Evolutionary conservation across 345 rosid genomes (phyloP).

Genomic region (Jatropha curcas): DNA sequence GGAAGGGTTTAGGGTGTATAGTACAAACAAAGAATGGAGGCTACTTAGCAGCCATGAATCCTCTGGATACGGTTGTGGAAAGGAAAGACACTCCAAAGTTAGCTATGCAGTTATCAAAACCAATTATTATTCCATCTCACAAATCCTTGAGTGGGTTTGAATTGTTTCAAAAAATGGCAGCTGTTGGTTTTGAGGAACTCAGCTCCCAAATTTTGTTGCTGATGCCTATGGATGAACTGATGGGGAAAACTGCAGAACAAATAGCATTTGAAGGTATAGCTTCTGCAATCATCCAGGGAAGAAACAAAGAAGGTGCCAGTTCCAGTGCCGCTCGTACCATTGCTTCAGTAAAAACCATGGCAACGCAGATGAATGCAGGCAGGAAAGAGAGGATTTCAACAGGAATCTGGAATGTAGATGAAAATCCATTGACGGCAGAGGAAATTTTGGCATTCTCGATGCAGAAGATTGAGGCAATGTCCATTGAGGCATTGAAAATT

Average conservation of each 20-base stretch:
- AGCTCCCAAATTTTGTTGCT: slow-evolving; percentile 52
- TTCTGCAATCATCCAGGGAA: slow-evolving; percentile 87
- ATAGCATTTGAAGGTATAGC: slow-evolving; percentile 97
- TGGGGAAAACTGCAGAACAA: slow-evolving; percentile 93
- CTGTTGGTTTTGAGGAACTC: slow-evolving; percentile 57
- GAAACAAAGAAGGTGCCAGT: slow-evolving; percentile 85
- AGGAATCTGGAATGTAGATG: slow-evolving; percentile 81
- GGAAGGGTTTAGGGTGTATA: slow-evolving; percentile 79
- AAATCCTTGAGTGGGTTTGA: slow-evolving; percentile 60
- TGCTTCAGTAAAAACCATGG: slow-evolving; percentile 77
- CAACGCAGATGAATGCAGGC: slow-evolving; percentile 58
- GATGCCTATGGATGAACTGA: slow-evolving; percentile 81
- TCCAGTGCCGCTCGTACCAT: slow-evolving; percentile 86
- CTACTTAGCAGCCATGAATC: slow-evolving; percentile 84
- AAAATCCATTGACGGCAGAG: slow-evolving; percentile 54
- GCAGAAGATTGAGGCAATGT: slow-evolving; percentile 83
- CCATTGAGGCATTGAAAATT: slow-evolving; percentile 76
- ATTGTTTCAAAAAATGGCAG: slow-evolving; percentile 68
- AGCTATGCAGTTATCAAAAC: slow-evolving; percentile 91
- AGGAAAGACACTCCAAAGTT: slow-evolving; percentile 81
- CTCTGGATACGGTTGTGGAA: slow-evolving; percentile 53
- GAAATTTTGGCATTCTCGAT: slow-evolving; percentile 72
- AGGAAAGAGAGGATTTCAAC: slow-evolving; percentile 84
- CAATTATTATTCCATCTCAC: slow-evolving; percentile 49
- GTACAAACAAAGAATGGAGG: slow-evolving; percentile 95